Evolutionary conservation across 768 basidiomycete genomes (phyloP).

Genomic region (Lenzites betulinus): DNA sequence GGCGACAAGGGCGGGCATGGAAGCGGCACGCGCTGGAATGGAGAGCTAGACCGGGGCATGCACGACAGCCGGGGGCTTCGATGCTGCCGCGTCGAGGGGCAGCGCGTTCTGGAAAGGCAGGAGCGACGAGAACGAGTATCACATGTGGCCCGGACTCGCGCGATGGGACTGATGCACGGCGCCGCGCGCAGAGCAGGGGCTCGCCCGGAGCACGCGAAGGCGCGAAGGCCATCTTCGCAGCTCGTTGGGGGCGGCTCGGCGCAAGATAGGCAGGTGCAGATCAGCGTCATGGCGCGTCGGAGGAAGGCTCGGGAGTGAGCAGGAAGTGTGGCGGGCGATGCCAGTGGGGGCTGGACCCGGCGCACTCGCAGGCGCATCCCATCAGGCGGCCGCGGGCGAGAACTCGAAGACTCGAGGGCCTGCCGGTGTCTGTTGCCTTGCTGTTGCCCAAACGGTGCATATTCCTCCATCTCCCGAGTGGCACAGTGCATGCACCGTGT

Average conservation of each 20-base stretch:
- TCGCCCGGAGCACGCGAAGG: slow-evolving; percentile 1
- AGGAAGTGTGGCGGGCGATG: slow-evolving; percentile 1
- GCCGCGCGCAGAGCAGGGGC: background rate
- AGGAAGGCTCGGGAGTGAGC: background rate
- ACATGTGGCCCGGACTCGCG: background rate
- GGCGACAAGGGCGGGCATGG: background rate
- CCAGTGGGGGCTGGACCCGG: slow-evolving; percentile 5
- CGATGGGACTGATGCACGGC: slow-evolving; percentile 1
- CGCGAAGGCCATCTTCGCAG: slow-evolving; percentile 1
- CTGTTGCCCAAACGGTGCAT: slow-evolving; percentile 1
- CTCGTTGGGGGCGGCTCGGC: background rate
- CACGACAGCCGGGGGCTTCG: slow-evolving; percentile 14
- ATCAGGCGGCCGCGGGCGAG: slow-evolving; percentile 8
- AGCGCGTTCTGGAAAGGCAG: slow-evolving; percentile 8
- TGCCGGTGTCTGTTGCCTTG: background rate
- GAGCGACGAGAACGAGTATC: slow-evolving; percentile 1
- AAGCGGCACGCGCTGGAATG: slow-evolving; percentile 7
- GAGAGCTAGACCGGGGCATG: slow-evolving; percentile 8
- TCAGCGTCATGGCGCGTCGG: slow-evolving; percentile 17
- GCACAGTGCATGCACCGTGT: background rate
- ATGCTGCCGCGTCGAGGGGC: slow-evolving; percentile 1
- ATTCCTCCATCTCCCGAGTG: slow-evolving; percentile 7
- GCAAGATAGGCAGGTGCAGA: slow-evolving; percentile 15
- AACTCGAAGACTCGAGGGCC: background rate
- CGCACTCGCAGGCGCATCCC: background rate